Percentiles rank a stretch among this genome's conserved stretches.
phyloP scores from a whole-genome alignment of 2,329 filamentous ascomycete species.

The Immersiporthe knoxdaviesiana region DNA sequence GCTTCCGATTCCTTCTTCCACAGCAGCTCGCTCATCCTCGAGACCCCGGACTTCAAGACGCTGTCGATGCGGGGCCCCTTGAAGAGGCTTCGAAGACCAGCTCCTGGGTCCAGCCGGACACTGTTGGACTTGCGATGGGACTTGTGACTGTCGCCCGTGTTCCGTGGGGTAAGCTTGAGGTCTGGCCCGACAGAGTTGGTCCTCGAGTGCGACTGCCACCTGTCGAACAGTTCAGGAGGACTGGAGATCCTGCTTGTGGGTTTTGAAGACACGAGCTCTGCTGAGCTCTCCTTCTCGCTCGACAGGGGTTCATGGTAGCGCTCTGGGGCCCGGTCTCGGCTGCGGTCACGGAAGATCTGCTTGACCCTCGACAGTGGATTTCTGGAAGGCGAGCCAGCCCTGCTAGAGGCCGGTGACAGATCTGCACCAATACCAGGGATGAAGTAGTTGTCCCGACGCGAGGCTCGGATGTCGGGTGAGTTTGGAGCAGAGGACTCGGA shows the following conservation, averaged over 20 bases:
- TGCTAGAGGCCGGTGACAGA: conserved; percentile 65
- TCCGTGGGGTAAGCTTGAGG: conserved; percentile 41
- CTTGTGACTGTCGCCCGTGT: conserved; percentile 52
- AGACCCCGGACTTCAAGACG: conserved; percentile 64
- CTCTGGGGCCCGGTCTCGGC: conserved; percentile 47
- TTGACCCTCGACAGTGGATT: conserved; percentile 62
- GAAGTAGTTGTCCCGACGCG: conserved; percentile 49
- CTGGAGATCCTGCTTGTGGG: conserved; percentile 17
- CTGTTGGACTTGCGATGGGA: conserved; percentile 54
- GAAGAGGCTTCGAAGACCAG: conserved; percentile 72
- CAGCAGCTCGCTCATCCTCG: conserved; percentile 59
- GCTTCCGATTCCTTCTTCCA: conserved; percentile 55
- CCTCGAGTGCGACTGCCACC: conserved; percentile 35
- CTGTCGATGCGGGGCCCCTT: conserved; percentile 77
- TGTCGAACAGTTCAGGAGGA: conserved; percentile 32
- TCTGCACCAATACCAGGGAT: conserved; percentile 65
- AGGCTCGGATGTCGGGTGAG: conserved; percentile 55
- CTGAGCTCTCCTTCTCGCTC: conserved; percentile 40
- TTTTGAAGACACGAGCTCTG: conserved; percentile 3
- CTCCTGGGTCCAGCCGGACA: conserved; percentile 51
- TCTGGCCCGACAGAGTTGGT: conserved; percentile 44
- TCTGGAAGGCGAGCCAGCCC: conserved; percentile 62
- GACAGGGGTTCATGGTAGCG: conserved; percentile 32
- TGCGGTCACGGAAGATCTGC: conserved; percentile 59
- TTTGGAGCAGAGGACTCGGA: conserved; percentile 51